Evolutionary conservation across 2,329 filamentous ascomycete genomes (phyloP), one percentile per base, ranked within the genome.

Genomic region (Clathrospora elynae): DNA sequence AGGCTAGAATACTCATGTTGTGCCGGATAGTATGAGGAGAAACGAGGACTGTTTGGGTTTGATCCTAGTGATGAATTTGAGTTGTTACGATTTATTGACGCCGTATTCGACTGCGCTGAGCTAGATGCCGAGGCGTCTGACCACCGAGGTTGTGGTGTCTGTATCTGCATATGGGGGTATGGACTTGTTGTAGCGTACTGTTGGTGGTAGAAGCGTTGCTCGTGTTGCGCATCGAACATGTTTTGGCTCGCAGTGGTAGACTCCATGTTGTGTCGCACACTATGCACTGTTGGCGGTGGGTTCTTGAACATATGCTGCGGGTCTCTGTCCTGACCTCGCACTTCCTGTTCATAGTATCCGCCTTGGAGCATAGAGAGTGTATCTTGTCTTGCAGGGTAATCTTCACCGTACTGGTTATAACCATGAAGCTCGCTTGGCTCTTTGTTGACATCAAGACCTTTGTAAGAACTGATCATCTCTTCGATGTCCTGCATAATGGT

Each of bases 401-500:
- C 53, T 11, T 25, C 19, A 30, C 18, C 32, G 20, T 40, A 37
- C n/a, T 33, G 33, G 10, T 36, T 28, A 3, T 31, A 23, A 9
- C 5, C 28, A 48, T 47, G 43, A 10, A 32, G 23, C 10, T 49
- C 28, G 14, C 31, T 31, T 23, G 34, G 4, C 5, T 14, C 24
- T n/a, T 35, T 33, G 8, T 28, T 40, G 5, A 53, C 17, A 17
- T 42, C 24, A 2, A 67, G 41, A 2, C 51, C 56, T 45, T 67
- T 58, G 31, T 67, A 70, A 3, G 60, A 57, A 14, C 47, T 52
- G 30, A 66, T 64, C 19, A 68, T 64, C 25, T 68, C 56, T 29
- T 68, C 61, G 18, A 70, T 67, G 16, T 68, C 61, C 38, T 61
- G 55, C 58, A 66, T 62, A 28, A 62, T 59, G 5, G 50, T 36